Conservation (phyloP, 2,329 filamentous ascomycete genomes). For the Sclerotiophoma versabilis region DNA sequence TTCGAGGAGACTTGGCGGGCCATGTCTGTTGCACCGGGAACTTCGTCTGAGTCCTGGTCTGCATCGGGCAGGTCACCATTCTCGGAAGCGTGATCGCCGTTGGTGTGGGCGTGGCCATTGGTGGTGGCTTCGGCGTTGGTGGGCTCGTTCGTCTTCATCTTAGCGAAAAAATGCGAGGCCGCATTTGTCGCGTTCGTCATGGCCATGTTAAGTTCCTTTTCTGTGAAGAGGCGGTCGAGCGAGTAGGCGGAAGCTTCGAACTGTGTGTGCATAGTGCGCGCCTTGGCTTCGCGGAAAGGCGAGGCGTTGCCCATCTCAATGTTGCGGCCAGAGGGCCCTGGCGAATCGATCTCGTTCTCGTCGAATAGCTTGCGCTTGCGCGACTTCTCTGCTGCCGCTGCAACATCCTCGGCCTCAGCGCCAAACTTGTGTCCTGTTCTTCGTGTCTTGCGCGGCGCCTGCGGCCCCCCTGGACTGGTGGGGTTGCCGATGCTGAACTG, state of each 20-base stretch:
- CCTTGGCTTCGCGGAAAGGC: conserved; percentile 61
- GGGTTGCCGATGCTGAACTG: conserved; percentile 72
- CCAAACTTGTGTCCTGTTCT: conserved; percentile 64
- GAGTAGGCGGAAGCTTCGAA: conserved; percentile 66
- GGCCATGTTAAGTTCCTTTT: conserved; percentile 69
- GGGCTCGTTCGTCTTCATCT: conserved; percentile 53
- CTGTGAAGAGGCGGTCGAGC: conserved; percentile 70
- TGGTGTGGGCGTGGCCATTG: conserved; percentile 43
- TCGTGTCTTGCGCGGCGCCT: conserved; percentile 68
- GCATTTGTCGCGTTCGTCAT: conserved; percentile 68
- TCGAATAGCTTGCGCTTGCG: conserved; percentile 65
- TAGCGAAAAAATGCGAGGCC: conserved; percentile 64
- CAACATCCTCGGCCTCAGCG: conserved; percentile 54
- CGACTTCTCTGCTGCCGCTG: conserved; percentile 58
- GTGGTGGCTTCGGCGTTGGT: conserved; percentile 34
- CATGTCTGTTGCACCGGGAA: conserved; percentile 63
- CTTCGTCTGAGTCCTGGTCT: conserved; percentile 48
- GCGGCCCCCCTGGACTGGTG: conserved; percentile 66
- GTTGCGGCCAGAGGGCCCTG: conserved; percentile 58
- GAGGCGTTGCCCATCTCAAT: conserved; percentile 57
- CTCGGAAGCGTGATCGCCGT: conserved; percentile 46
- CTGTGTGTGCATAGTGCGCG: conserved; percentile 61
- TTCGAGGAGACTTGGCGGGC: conserved; percentile 66
- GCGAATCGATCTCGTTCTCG: conserved; percentile 66
- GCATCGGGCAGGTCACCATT: conserved; percentile 48